Base-by-base conservation (phyloP, 331 rosid genomes). In the Saraca asoca region DNA sequence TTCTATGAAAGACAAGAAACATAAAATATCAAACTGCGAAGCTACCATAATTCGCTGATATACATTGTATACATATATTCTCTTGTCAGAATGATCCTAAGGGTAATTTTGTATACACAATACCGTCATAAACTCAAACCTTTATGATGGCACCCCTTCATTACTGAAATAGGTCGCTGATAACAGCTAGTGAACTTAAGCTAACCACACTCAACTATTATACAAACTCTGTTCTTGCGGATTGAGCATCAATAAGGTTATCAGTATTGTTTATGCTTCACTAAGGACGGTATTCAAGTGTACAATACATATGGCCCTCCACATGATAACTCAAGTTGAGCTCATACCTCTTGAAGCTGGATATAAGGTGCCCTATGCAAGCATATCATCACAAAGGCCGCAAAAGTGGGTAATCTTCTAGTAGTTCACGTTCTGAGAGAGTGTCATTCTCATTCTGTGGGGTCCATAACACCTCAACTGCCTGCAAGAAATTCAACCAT, bases 391-490 rank as follows among this genome's bases (percentile, higher is more conserved):
- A 81, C 73, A 94, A 78, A 73, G 99, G 99, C 87, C 97, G 84
- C 79, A 94, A 72, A 67, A 94, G 97, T 4, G 99, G 95, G 79
- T 94, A 94, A 69, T 94, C 99, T 86, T 90, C 97, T 9, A 94
- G 99, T 58, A 90, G 85, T 64, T 86, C 99, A 12, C 97, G 86
- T 83, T 94, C 99, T 0, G 97, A 88, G 31, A 94, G 85, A 6
- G 96, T 83, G 83, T 86, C 99, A 14, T 82, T 81, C 64, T 94
- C 99, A 79, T 94, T 90, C 79, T 94, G 99, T 5, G 99, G 99
- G 31, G 99, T 94, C 99, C 99, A 94, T 70, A 94, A 74, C 65
- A 90, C 99, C 87, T 94, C 99, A 69, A 86, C 99, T 6, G 99
- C 99, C 99, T 94, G 88, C 74, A 73, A 39, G 50, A 24, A 61